These are phyloP conservation scores for Fusarium clavum DNA, from an alignment of 2,329 filamentous ascomycete genomes.

Conservation along the genomic window DNA sequence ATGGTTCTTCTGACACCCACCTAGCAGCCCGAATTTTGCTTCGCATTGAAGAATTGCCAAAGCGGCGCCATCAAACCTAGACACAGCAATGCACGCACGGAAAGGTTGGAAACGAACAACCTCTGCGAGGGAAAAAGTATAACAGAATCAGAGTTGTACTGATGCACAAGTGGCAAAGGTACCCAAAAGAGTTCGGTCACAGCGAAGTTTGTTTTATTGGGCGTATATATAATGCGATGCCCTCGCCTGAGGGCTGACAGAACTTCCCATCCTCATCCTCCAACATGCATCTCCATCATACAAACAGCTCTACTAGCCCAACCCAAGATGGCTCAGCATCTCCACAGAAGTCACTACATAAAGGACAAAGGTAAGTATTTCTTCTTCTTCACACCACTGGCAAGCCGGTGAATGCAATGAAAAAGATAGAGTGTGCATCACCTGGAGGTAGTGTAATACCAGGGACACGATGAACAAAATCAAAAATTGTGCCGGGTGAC, in stretches of 20 bases:
- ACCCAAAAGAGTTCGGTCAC: background rate
- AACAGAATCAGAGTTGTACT: background rate
- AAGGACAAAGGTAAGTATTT: background rate
- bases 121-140: background rate
- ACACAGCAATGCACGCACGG: background rate
- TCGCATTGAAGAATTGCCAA: background rate
- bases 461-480: background rate
- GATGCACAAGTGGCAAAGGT: background rate
- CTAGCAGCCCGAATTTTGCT: background rate
- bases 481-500: slow-evolving; percentile 1
- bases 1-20: background rate
- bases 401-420: slow-evolving; percentile 15
- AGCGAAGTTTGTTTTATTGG: background rate
- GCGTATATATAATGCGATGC: background rate
- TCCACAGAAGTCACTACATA: background rate
- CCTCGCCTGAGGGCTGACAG: background rate
- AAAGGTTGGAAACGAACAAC: background rate
- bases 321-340: background rate
- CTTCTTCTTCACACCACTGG: slow-evolving; percentile 6
- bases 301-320: background rate
- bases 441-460: slow-evolving; percentile 6
- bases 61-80: background rate
- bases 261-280: background rate
- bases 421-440: background rate
- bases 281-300: background rate